phyloP scores from a whole-genome alignment of 2,329 filamentous ascomycete genomes.

The Phyllosticta paracitricarpa region DNA sequence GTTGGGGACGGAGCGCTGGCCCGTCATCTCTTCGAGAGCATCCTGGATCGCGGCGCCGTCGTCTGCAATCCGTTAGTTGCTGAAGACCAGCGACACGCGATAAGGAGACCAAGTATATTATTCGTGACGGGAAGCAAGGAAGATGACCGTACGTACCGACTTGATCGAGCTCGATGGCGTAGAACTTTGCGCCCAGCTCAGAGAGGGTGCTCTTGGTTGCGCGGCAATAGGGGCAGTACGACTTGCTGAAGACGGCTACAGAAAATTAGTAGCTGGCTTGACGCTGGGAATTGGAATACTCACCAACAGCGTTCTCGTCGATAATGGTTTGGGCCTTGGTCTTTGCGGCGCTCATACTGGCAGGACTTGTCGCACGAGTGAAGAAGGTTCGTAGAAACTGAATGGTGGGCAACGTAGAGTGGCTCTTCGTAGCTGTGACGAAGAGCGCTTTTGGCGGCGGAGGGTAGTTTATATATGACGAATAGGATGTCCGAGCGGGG shows the following conservation, averaged over 20 bases:
- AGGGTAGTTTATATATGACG: conserved; percentile 55
- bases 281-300: conserved; percentile 22
- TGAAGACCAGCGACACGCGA: conserved; percentile 66
- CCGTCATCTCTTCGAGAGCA: conserved; percentile 68
- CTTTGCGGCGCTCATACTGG: conserved; percentile 73
- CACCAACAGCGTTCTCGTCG: conserved; percentile 77
- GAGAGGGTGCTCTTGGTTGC: conserved; percentile 67
- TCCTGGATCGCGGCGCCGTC: conserved; percentile 77
- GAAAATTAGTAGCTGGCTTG: neutral
- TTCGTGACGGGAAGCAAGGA: neutral
- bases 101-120: conserved; percentile 12
- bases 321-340: conserved; percentile 78
- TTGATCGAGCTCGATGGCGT: conserved; percentile 73
- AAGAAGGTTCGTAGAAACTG: conserved; percentile 67
- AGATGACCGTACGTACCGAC: conserved; percentile 48
- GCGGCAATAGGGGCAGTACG: conserved; percentile 88
- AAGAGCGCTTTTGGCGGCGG: conserved; percentile 62
- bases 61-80: conserved; percentile 44
- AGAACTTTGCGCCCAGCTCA: conserved; percentile 61
- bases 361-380: conserved; percentile 45
- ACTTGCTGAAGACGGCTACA: conserved; percentile 89
- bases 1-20: conserved; percentile 88
- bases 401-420: conserved; percentile 37
- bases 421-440: conserved; percentile 58
- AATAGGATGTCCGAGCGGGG: neutral